A percentile compares a stretch with the other conserved stretches of the same genome.
These are phyloP conservation scores for Solanum paucissectum DNA, from an alignment of 257 asterid genomes.

Conservation along the genomic window DNA sequence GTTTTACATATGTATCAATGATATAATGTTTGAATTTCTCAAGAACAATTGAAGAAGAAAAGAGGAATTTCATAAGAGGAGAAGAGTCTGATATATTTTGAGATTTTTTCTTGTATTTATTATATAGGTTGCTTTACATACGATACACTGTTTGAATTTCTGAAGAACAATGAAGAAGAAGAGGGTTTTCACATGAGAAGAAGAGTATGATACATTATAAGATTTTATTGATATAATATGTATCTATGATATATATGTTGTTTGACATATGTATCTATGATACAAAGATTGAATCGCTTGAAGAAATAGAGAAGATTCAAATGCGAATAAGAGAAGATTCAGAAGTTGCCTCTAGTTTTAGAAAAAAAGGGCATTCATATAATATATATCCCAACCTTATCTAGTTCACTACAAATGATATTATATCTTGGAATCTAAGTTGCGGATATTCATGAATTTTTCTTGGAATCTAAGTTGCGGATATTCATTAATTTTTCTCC, in stretches of 20 bases:
- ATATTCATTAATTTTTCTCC: not conserved
- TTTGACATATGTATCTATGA: not conserved
- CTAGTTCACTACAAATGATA: not conserved
- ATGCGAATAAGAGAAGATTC: no score
- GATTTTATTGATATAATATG: no score
- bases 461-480: no score
- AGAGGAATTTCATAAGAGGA: not conserved
- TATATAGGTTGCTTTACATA: not conserved
- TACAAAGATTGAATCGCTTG: not conserved
- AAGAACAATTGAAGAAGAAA: not conserved
- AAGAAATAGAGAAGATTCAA: no score
- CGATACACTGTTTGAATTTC: not conserved
- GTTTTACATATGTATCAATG: no score
- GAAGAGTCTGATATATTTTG: not conserved
- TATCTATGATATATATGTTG: not conserved
- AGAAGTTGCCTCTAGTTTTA: no score
- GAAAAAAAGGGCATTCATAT: no score
- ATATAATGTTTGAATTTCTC: not conserved
- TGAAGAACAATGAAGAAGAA: not conserved
- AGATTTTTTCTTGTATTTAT: no score
- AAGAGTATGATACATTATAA: not conserved
- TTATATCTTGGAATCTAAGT: not conserved
- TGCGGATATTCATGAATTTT: not conserved
- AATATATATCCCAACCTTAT: not conserved
- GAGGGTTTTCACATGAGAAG: not conserved